Evolutionary conservation across 2,329 filamentous ascomycete species (phyloP).

Genomic region (Fusarium sp.): DNA sequence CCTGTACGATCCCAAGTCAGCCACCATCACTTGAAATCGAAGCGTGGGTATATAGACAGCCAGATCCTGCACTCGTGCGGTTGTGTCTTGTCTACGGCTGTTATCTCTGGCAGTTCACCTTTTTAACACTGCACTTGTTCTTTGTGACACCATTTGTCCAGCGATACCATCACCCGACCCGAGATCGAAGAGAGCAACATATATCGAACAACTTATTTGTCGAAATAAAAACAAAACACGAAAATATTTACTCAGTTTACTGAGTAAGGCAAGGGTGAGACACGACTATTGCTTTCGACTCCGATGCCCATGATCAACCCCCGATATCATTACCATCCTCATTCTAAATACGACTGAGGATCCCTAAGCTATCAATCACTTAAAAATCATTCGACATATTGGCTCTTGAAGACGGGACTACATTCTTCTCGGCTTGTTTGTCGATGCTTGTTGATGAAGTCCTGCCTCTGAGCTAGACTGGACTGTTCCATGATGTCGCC

Average conservation of each 20-base stretch:
- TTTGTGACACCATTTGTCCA: constrained; percentile 41
- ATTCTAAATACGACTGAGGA: not conserved
- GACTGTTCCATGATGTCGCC: not conserved
- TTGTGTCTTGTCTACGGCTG: constrained; percentile 43
- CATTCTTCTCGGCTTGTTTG: not conserved
- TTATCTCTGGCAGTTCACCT: constrained; percentile 37
- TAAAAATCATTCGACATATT: not conserved
- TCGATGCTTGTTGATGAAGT: not conserved
- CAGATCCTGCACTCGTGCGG: constrained; percentile 48
- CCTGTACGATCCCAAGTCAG: constrained; percentile 46
- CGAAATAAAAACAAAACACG: constrained; percentile 2
- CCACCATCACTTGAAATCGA: constrained; percentile 42
- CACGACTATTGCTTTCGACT: constrained; percentile 22
- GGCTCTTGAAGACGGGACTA: not conserved
- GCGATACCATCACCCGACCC: constrained; percentile 30
- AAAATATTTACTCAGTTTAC: not conserved
- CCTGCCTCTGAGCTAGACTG: not conserved
- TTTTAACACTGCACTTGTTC: constrained; percentile 32
- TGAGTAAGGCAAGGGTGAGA: constrained; percentile 38
- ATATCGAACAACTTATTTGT: constrained; percentile 19
- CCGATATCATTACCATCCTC: not conserved
- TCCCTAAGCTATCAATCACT: not conserved
- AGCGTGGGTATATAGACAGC: constrained; percentile 53
- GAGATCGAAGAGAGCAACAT: constrained; percentile 20
- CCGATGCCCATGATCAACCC: constrained; percentile 3